phyloP scores from a whole-genome alignment of 176 grass and related monocot species.

The Triticum urartu region DNA sequence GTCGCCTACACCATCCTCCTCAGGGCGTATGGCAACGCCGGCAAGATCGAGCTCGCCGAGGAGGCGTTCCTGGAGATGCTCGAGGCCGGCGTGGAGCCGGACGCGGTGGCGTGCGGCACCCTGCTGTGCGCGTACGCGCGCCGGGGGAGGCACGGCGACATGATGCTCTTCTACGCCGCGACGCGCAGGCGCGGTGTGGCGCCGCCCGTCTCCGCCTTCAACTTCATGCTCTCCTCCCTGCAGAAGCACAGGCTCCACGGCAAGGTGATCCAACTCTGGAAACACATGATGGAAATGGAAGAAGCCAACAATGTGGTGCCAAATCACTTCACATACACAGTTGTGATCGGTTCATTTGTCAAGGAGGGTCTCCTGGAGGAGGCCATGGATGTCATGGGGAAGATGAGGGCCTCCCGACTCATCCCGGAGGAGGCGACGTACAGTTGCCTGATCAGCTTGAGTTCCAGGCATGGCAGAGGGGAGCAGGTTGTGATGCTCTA shows the following conservation, averaged over 20 bases:
- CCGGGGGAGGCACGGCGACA: conserved; percentile 70
- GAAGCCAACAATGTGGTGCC: conserved; percentile 49
- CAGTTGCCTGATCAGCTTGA: conserved; percentile 62
- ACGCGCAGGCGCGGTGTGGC: conserved; percentile 52
- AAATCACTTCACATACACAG: conserved; percentile 67
- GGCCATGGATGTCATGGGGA: conserved; percentile 50
- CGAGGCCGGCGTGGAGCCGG: conserved; percentile 69
- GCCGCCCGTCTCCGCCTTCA: conserved; percentile 68
- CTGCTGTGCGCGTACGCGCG: conserved; percentile 88
- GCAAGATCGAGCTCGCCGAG: conserved; percentile 79
- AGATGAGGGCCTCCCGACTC: conserved; percentile 55
- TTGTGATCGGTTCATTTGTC: conserved; percentile 62
- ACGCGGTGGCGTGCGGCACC: conserved; percentile 86
- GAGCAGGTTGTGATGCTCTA: conserved; percentile 66
- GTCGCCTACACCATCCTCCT: conserved; percentile 90
- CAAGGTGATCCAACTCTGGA: conserved; percentile 75
- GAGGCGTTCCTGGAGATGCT: conserved; percentile 95
- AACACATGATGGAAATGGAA: conserved; percentile 44
- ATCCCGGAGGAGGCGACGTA: conserved; percentile 65
- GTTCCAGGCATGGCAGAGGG: conserved; percentile 55
- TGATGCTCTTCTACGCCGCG: conserved; percentile 78
- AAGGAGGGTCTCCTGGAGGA: conserved; percentile 62
- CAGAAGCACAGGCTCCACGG: conserved; percentile 88
- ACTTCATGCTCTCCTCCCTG: conserved; percentile 91
- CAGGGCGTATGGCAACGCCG: conserved; percentile 58